Evolutionary conservation across 2,329 filamentous ascomycete species (phyloP).

Genomic region (Tolypocladium tundrense): DNA sequence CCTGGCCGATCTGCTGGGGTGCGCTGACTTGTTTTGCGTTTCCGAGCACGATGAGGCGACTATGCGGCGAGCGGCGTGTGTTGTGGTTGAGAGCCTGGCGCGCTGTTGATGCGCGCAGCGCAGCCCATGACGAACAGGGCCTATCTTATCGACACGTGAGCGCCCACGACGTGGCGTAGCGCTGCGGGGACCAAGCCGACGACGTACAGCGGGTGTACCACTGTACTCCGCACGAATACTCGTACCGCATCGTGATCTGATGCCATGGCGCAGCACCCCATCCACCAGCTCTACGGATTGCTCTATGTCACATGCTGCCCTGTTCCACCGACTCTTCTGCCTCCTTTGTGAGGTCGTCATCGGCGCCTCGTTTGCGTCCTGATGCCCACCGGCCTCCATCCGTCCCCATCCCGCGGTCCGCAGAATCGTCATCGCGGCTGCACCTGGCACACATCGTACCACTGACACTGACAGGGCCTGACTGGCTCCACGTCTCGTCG

Average conservation of each 20-base stretch:
- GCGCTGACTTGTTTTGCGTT: neutral
- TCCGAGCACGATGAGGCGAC: neutral
- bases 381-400: neutral
- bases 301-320: neutral
- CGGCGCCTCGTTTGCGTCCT: too few species aligned
- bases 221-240: too few species aligned
- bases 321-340: too few species aligned
- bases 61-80: neutral
- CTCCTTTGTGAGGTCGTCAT: too few species aligned
- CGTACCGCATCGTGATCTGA: neutral
- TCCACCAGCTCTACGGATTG: neutral
- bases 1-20: neutral
- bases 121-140: neutral
- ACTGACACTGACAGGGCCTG: neutral
- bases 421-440: neutral
- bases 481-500: neutral
- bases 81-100: neutral
- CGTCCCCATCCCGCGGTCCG: neutral
- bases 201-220: neutral
- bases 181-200: too few species aligned
- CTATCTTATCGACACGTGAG: neutral
- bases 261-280: neutral
- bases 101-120: too few species aligned
- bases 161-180: neutral
- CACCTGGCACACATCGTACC: neutral